Evolutionary conservation across 306 rosid genomes (phyloP).

Genomic region (Dryas alaskensis): DNA sequence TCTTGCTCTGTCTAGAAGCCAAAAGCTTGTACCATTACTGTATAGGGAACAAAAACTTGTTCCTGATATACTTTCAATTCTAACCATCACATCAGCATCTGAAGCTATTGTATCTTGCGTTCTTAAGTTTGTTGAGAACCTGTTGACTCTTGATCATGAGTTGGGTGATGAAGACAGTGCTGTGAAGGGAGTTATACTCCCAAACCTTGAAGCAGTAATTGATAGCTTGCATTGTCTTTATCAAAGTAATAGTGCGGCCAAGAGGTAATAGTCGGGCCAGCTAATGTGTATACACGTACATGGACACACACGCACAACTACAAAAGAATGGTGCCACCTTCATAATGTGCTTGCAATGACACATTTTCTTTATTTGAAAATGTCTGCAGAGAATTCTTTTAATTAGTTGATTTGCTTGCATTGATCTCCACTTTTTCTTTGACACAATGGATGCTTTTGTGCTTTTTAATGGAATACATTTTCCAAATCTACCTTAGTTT

Average conservation of each 20-base stretch:
- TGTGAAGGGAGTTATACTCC: slow-evolving; percentile 44
- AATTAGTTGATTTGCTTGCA: neutral
- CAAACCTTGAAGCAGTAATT: slow-evolving; percentile 61
- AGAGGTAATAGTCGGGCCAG: slow-evolving; percentile 49
- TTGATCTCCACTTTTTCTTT: neutral
- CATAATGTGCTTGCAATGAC: neutral
- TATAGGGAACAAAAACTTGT: slow-evolving; percentile 61
- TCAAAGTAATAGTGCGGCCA: slow-evolving; percentile 56
- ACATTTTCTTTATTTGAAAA: neutral
- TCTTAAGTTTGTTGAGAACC: slow-evolving; percentile 75
- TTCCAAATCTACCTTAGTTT: neutral
- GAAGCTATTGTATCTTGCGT: slow-evolving; percentile 66
- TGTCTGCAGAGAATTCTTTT: slow-evolving; percentile 1
- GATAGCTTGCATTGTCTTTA: slow-evolving; percentile 63
- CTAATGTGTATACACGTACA: neutral
- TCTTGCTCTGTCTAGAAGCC: slow-evolving; percentile 76
- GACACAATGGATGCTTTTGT: slow-evolving; percentile 2
- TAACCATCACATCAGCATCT: slow-evolving; percentile 60
- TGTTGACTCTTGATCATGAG: slow-evolving; percentile 63
- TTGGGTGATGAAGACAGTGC: slow-evolving; percentile 50
- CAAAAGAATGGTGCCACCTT: neutral
- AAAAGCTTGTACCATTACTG: slow-evolving; percentile 57
- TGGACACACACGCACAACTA: neutral
- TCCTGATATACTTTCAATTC: slow-evolving; percentile 77
- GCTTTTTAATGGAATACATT: neutral